Evolutionary conservation across 2,329 filamentous ascomycete species (phyloP).

Genomic region (Xylaria sp.): DNA sequence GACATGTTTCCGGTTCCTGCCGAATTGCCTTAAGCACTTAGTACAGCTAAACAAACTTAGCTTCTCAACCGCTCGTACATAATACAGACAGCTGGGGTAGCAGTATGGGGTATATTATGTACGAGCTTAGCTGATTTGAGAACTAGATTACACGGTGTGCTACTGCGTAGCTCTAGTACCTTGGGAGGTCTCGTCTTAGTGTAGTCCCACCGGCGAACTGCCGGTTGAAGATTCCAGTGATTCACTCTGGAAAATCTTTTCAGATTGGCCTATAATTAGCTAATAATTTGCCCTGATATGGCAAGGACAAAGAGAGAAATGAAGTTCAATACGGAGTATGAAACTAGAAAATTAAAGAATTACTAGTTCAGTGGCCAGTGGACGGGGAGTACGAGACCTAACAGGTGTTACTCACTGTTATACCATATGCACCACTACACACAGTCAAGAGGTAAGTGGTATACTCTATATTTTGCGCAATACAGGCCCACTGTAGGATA

Average conservation of each 20-base stretch:
- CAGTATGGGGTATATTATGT: not conserved
- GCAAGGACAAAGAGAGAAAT: not conserved
- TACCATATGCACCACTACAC: not conserved
- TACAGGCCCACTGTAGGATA: not conserved
- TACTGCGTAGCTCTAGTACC: not conserved
- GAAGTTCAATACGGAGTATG: too few species aligned
- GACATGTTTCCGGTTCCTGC: not conserved
- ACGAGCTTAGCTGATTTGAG: not conserved
- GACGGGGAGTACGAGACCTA: slow-evolving; percentile 13
- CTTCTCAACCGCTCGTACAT: not conserved
- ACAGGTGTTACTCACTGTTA: slow-evolving; percentile 3
- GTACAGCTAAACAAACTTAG: not conserved
- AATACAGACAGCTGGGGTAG: not conserved
- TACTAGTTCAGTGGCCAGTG: not conserved
- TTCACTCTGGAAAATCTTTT: slow-evolving; percentile 8
- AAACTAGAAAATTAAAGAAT: too few species aligned
- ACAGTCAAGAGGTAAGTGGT: not conserved
- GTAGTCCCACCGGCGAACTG: not conserved
- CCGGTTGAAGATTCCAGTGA: not conserved
- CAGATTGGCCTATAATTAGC: slow-evolving; percentile 23
- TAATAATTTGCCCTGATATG: slow-evolving; percentile 9
- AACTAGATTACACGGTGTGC: not conserved
- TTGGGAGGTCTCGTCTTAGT: not conserved
- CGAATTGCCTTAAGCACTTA: not conserved
- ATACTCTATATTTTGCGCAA: not conserved